Evolutionary conservation across 805 yeast genomes (phyloP), one percentile per base, ranked within the genome.

Genomic region (Kuraishia hungarica): DNA sequence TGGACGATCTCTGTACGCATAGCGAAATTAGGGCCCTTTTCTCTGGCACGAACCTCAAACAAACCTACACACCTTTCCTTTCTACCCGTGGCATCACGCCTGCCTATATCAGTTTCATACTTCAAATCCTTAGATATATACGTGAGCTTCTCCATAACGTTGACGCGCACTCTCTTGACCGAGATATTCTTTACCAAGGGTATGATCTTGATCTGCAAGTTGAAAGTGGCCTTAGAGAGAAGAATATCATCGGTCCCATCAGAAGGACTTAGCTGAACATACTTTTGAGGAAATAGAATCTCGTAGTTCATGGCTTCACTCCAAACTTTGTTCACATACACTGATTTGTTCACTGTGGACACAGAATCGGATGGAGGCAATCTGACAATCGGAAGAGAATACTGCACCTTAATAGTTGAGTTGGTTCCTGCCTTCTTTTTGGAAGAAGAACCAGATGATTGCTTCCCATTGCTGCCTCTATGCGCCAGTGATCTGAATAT

Each of bases 291-390:
- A 56, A 88, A 77, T 0, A 90, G 79, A 17, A 88, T 77, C 59
- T 86, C 86, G 67, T 88, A 88, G 55, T 83, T 82, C 43, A 88
- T 68, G 0, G 89, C 67, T 55, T 86, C 84, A 60, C 83, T 82
- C 94, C 94, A 88, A 1, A 83, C 76, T 58, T 88, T 76, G 64
- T 85, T 86, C 39, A 88, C 89, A 65, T 84, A 87, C 19, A 88
- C 79, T 0, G 96, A 90, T 63, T 86, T 88, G 64, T 87, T 86
- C 5, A 82, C 73, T 7, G 80, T 78, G 2, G 82, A 77, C 39
- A 79, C 76, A 1, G 83, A 83, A 64, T 78, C 76, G 4, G 81
- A 77, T 0, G 85, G 85, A 1, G 84, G 84, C 1, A 81, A 70
- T 54, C 84, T 66, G 8, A 79, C 77, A 68, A 77, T 75, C 2